Conservation (phyloP, 164 flowering plant species). For the Piper longum region DNA sequence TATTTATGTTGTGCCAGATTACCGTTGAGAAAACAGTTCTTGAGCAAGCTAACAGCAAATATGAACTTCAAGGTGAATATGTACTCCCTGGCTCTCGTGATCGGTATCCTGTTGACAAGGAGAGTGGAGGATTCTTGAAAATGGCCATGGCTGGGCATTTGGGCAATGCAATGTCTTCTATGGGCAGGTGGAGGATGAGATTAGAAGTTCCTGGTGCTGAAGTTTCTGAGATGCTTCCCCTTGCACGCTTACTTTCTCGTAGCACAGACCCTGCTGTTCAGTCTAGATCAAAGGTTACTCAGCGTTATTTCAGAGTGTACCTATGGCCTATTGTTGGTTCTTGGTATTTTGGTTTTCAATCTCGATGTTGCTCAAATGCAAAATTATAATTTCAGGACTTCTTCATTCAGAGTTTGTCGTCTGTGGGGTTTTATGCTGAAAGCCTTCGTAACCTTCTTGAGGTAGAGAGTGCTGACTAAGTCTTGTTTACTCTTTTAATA, state of each 20-base stretch:
- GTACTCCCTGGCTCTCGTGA: slow-evolving; percentile 93
- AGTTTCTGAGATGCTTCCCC: slow-evolving; percentile 98
- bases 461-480: slow-evolving; percentile 26
- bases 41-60: slow-evolving; percentile 76
- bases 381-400: slow-evolving; percentile 48
- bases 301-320: not conserved
- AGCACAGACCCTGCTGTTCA: slow-evolving; percentile 94
- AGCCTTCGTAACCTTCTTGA: slow-evolving; percentile 60
- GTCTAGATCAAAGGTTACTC: slow-evolving; percentile 81
- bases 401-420: slow-evolving; percentile 74
- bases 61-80: slow-evolving; percentile 99
- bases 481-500: not conserved
- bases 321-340: too few species aligned
- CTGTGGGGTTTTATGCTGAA: slow-evolving; percentile 61
- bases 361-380: not conserved
- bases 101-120: slow-evolving; percentile 39
- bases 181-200: slow-evolving; percentile 99
- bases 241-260: slow-evolving; percentile 91
- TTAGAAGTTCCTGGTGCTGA: slow-evolving; percentile 92
- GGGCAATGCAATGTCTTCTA: slow-evolving; percentile 88
- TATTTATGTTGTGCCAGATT: slow-evolving; percentile 28
- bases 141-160: slow-evolving; percentile 79
- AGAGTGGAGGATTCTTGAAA: slow-evolving; percentile 47
- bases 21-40: slow-evolving; percentile 80
- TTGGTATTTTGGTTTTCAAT: not conserved